Base-by-base conservation (phyloP, 129 eudicot species). In the Apium graveolens region DNA sequence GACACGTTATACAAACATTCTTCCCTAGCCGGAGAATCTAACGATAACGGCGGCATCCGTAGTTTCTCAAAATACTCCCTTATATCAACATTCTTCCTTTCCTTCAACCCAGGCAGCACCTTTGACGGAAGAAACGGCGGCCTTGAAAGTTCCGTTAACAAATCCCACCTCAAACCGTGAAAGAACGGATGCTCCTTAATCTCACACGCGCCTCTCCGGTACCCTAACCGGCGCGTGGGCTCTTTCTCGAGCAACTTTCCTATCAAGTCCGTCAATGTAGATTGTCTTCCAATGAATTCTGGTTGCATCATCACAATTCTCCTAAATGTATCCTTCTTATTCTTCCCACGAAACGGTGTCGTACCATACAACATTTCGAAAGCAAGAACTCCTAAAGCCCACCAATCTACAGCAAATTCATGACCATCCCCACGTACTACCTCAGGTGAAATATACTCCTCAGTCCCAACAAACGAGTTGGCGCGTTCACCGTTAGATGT, bases 351-450 rank as follows among this genome's bases (percentile, higher is more conserved):
- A 76, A 91, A 95, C 29, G 98, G 98, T 10, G 97, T 88, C 62
- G 85, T 86, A 13, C 98, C 97, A 71, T 95, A 90, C 77, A 95
- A n/a, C 98, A 95, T 95, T 74, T 95, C 98, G 87, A 86, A 95
- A 24, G 86, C 78, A 0, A 95, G 83, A 1, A 95, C 78, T 38
- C 98, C 98, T 18, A 95, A 70, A 0, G 97, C 93, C 98, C 98
- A 95, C 97, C 98, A 95, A 34, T 95, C 98, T 0, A 95, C 91
- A 17, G 92, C 82, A 76, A 90, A 95, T 70, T 89, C 97, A 29
- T 95, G 98, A 5, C 98, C 98, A 34, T 91, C 92, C 11, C 96
- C 97, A 1, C 87, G 85, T 0, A 95, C 89, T 1, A 95, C 82
- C 79, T 95, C 98, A 80, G 98, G 98, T 26, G 98, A 86, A 5